These are phyloP conservation scores for Mitragyna speciosa DNA, from an alignment of 257 asterid species.

Conservation along the genomic window DNA sequence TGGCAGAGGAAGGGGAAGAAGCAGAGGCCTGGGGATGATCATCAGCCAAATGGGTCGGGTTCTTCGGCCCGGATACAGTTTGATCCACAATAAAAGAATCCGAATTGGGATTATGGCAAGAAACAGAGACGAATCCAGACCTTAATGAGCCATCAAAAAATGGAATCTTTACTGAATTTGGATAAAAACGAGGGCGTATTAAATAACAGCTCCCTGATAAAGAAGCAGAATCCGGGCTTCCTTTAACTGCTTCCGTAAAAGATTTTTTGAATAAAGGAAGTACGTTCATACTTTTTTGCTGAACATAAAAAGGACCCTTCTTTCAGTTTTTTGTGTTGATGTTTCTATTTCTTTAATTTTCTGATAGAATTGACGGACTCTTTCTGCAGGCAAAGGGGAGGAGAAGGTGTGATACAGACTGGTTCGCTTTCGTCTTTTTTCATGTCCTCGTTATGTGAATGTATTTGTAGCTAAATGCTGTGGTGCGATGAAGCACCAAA, in stretches of 20 bases:
- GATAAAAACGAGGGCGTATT: slow-evolving; percentile 7
- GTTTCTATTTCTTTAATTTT: not conserved
- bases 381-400: slow-evolving; percentile 8
- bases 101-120: slow-evolving; percentile 51
- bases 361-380: not conserved
- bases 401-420: not conserved
- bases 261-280: not conserved
- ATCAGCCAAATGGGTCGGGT: slow-evolving; percentile 25
- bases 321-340: not conserved
- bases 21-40: slow-evolving; percentile 22
- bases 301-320: not conserved
- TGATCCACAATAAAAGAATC: slow-evolving; percentile 54
- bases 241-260: slow-evolving; percentile 21
- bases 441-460: slow-evolving; percentile 8
- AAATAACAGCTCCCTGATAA: slow-evolving; percentile 3
- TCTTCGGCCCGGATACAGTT: slow-evolving; percentile 31
- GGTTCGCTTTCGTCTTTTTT: slow-evolving; percentile 4
- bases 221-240: not conserved
- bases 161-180: slow-evolving; percentile 37
- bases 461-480: no score
- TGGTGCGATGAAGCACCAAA: no score
- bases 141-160: slow-evolving; percentile 33
- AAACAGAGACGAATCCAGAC: slow-evolving; percentile 44
- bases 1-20: slow-evolving; percentile 58
- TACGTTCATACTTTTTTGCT: not conserved